Conservation (phyloP, 1,139 yeast species). For the Pneumocystis carinii region DNA sequence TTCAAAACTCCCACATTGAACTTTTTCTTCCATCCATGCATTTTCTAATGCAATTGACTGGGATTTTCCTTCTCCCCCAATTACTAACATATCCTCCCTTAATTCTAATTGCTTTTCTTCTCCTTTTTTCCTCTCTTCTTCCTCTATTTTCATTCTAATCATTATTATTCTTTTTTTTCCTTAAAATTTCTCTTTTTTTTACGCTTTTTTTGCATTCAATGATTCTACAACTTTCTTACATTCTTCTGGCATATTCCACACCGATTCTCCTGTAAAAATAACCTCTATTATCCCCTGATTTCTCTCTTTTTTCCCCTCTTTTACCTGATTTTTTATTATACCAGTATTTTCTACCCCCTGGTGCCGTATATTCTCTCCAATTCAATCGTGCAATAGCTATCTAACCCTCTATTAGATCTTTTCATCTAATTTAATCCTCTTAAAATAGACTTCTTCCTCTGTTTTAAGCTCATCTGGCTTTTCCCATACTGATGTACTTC, state of each 20-base stretch:
- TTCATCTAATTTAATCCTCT: neutral
- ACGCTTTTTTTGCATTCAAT: conserved; percentile 8
- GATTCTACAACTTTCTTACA: conserved; percentile 11
- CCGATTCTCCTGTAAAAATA: conserved; percentile 39
- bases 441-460: conserved; percentile 5
- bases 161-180: neutral
- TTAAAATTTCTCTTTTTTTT: neutral
- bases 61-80: neutral
- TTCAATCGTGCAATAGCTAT: conserved; percentile 26
- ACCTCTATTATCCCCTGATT: neutral
- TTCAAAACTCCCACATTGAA: conserved; percentile 14
- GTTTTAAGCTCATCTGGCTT: conserved; percentile 32
- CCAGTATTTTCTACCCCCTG: conserved; percentile 60
- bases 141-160: neutral
- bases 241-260: conserved; percentile 59
- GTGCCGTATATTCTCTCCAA: conserved; percentile 56
- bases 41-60: neutral
- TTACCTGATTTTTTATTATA: conserved; percentile 39
- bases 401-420: neutral
- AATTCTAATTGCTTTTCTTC: conserved; percentile 1
- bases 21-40: neutral
- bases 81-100: neutral
- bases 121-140: conserved; percentile 1
- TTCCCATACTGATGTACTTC: conserved; percentile 64
- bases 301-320: too few species aligned